These are phyloP conservation scores for Erythrobasidium hasegawianum DNA, from an alignment of 1,284 basidiomycete species.

Conservation along the genomic window DNA sequence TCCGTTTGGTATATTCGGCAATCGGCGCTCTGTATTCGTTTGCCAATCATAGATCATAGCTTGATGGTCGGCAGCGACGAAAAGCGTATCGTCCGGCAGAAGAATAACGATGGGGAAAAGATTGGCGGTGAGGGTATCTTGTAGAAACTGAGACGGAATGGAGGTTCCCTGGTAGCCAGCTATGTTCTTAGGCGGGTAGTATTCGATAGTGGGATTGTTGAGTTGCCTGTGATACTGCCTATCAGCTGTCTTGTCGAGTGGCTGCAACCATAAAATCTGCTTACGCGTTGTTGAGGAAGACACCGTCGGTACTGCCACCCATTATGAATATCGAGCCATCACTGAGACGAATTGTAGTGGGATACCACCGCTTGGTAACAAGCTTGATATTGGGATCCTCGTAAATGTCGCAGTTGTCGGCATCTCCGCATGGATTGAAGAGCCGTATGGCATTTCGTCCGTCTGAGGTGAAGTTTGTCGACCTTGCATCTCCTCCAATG, in stretches of 20 bases:
- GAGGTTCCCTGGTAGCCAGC: slow-evolving; percentile 57
- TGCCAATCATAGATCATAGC: slow-evolving; percentile 73
- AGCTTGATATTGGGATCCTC: slow-evolving; percentile 57
- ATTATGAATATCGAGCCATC: slow-evolving; percentile 74
- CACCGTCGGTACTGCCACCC: slow-evolving; percentile 62
- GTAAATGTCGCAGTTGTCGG: slow-evolving; percentile 58
- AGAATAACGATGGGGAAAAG: slow-evolving; percentile 71
- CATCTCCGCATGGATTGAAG: slow-evolving; percentile 61
- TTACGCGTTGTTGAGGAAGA: slow-evolving; percentile 54
- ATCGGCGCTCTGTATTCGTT: slow-evolving; percentile 59
- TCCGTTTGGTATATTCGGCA: slow-evolving; percentile 69
- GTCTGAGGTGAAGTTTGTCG: slow-evolving; percentile 68
- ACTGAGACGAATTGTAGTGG: slow-evolving; percentile 38
- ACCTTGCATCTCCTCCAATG: slow-evolving; percentile 63
- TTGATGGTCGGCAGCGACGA: slow-evolving; percentile 74
- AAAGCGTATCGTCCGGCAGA: slow-evolving; percentile 63
- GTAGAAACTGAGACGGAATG: slow-evolving; percentile 61
- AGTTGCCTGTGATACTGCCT: too few species aligned
- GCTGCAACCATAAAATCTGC: too few species aligned
- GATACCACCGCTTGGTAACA: slow-evolving; percentile 37
- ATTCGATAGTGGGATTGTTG: slow-evolving; percentile 76
- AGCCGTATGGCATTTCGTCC: slow-evolving; percentile 69
- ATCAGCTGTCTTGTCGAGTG: slow-evolving; percentile 53
- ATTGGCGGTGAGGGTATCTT: slow-evolving; percentile 69
- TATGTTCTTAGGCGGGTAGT: slow-evolving; percentile 65